Evolutionary conservation across 2,329 filamentous ascomycete species (phyloP).

Genomic region (Pseudogymnoascus sp.): DNA sequence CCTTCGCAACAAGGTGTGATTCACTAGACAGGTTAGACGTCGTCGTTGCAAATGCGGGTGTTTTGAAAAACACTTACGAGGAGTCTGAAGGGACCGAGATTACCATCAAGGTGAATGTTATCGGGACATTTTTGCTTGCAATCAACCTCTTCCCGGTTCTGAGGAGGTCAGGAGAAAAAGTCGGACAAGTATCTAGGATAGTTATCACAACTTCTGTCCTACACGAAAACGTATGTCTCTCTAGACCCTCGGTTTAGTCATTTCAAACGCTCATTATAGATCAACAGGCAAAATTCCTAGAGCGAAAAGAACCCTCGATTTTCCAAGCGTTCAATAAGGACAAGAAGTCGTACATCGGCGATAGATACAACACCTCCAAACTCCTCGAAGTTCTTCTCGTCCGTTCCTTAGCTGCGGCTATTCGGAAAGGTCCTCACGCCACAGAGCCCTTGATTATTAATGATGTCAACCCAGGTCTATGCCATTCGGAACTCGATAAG

Average conservation of each 20-base stretch:
- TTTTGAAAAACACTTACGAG: conserved; percentile 11
- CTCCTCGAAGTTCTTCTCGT: conserved; percentile 28
- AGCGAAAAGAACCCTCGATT: conserved; percentile 22
- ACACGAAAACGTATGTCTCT: conserved; percentile 24
- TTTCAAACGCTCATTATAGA: background rate
- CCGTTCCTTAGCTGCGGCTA: conserved; percentile 25
- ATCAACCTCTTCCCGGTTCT: conserved; percentile 37
- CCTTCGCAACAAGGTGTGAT: conserved; percentile 9
- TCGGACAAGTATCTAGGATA: conserved; percentile 28
- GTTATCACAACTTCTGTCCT: conserved; percentile 34
- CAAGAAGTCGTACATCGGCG: conserved; percentile 9
- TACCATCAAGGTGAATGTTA: conserved; percentile 40
- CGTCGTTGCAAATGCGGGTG: conserved; percentile 17
- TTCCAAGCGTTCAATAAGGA: conserved; percentile 2
- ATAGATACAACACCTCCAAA: conserved; percentile 31
- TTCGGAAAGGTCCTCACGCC: conserved; percentile 16
- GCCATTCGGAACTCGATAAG: conserved; percentile 25
- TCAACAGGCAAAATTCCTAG: conserved; percentile 29
- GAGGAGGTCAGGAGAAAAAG: conserved; percentile 27
- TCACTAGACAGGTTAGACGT: conserved; percentile 14
- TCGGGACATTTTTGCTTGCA: conserved; percentile 39
- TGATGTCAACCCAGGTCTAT: conserved; percentile 29
- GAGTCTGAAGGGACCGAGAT: conserved; percentile 32
- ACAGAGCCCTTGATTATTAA: conserved; percentile 27
- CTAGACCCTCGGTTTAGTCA: background rate